phyloP scores from a whole-genome alignment of 768 basidiomycete species.

The Boletus tomentosulus region DNA sequence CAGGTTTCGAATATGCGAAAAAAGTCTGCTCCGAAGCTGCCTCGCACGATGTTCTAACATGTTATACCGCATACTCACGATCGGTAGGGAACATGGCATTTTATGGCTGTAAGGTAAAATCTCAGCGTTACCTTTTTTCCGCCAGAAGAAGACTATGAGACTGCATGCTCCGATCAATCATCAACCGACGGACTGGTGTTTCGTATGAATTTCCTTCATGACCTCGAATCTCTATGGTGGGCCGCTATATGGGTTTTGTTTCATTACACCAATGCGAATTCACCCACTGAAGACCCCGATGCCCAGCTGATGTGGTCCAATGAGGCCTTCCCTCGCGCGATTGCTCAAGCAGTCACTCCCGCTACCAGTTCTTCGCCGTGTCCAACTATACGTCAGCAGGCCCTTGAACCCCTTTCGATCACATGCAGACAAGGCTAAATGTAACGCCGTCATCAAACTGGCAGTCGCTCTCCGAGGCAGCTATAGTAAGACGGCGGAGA shows the following conservation, averaged over 20 bases:
- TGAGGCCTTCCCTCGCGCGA: no score
- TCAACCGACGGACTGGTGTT: not conserved
- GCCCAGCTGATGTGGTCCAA: not conserved
- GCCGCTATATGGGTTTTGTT: conserved; percentile 4
- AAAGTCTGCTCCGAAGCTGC: not conserved
- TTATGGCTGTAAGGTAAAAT: not conserved
- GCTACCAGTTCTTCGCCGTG: no score
- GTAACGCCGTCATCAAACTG: no score
- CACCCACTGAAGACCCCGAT: not conserved
- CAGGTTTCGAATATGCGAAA: not conserved
- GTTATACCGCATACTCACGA: not conserved
- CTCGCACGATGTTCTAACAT: not conserved
- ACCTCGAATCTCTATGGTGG: conserved; percentile 12
- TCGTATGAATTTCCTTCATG: not conserved
- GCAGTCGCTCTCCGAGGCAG: no score
- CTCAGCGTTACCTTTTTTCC: not conserved
- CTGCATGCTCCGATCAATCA: no score
- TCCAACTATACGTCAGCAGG: no score
- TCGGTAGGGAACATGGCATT: not conserved
- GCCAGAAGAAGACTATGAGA: no score
- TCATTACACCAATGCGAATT: not conserved
- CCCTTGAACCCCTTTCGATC: no score
- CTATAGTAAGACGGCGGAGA: no score
- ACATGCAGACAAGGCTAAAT: no score
- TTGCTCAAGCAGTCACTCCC: no score